phyloP scores from a whole-genome alignment of 139 green algal species.

The Coelastrella sp. region DNA sequence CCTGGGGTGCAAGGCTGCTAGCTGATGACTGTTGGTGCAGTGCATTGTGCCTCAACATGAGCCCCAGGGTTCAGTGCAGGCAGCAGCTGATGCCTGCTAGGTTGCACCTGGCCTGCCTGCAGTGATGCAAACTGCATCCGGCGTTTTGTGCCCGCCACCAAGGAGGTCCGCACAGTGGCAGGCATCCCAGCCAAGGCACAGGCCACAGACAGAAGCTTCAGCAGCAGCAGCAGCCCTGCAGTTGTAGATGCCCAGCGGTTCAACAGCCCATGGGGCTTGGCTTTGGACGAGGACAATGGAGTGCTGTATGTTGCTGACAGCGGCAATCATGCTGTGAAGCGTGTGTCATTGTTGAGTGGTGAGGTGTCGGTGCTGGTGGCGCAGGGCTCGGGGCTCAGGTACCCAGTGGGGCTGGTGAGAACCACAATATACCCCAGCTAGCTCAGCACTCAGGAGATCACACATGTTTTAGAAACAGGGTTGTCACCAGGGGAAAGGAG shows the following conservation, averaged over 20 bases:
- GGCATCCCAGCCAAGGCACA: neutral
- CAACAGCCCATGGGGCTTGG: conserved; percentile 35
- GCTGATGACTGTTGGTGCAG: too few relatives aligned
- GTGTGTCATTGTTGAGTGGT: neutral
- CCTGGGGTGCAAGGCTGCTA: too few relatives aligned
- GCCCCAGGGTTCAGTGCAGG: neutral
- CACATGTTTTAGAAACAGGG: neutral
- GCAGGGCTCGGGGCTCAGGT: neutral
- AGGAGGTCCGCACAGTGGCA: conserved; percentile 23
- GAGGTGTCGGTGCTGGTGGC: conserved; percentile 34
- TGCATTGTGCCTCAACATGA: neutral
- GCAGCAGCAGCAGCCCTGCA: neutral
- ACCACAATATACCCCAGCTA: neutral
- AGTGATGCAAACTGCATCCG: conserved; percentile 38
- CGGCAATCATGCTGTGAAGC: conserved; percentile 27
- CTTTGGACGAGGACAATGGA: conserved; percentile 18
- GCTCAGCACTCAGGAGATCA: neutral
- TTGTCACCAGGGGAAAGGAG: too few relatives aligned
- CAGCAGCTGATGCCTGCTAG: neutral
- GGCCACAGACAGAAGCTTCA: neutral
- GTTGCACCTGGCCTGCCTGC: neutral
- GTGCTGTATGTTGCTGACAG: conserved; percentile 46
- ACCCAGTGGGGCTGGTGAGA: conserved; percentile 40
- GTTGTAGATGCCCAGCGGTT: neutral
- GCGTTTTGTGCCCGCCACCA: conserved; percentile 26